Conservation (phyloP, 1,284 basidiomycete species). For the Ustilago hordei region DNA sequence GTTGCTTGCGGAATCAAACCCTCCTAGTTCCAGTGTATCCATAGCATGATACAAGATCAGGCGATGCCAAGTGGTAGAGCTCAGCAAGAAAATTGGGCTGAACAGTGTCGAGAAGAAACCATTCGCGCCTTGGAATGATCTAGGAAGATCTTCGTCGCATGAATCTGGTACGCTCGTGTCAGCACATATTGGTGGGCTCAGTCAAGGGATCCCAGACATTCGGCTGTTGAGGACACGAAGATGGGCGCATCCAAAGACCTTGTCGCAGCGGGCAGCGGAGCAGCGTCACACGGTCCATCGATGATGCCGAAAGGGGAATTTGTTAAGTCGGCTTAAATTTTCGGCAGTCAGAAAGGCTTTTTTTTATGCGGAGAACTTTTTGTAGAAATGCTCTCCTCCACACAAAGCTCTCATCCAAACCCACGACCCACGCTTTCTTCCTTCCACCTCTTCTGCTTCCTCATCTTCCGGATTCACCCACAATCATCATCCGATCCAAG, state of each 20-base stretch:
- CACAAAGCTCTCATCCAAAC: not conserved
- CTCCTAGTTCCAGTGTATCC: too few relatives aligned
- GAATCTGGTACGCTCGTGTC: not conserved
- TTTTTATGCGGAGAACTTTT: not conserved
- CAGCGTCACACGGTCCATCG: not conserved
- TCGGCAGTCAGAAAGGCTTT: not conserved
- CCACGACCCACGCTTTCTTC: not conserved
- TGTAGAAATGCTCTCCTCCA: too few relatives aligned
- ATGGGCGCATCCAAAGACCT: not conserved
- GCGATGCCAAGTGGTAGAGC: too few relatives aligned
- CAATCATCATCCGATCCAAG: not conserved
- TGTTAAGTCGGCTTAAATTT: not conserved
- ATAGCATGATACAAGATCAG: too few relatives aligned
- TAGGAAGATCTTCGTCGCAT: not conserved
- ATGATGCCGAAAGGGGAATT: not conserved
- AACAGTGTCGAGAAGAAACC: too few relatives aligned
- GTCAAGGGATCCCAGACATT: not conserved
- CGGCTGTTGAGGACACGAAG: not conserved
- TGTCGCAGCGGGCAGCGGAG: not conserved
- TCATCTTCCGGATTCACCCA: not conserved
- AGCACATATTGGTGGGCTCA: not conserved
- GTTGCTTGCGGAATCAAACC: too few relatives aligned
- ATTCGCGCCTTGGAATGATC: not conserved
- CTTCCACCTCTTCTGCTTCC: not conserved
- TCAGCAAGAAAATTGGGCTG: too few relatives aligned